Percentiles rank a stretch among this genome's conserved stretches.
Conservation (phyloP, 495 filamentous ascomycete genomes). For the Durotheca rogersii region DNA sequence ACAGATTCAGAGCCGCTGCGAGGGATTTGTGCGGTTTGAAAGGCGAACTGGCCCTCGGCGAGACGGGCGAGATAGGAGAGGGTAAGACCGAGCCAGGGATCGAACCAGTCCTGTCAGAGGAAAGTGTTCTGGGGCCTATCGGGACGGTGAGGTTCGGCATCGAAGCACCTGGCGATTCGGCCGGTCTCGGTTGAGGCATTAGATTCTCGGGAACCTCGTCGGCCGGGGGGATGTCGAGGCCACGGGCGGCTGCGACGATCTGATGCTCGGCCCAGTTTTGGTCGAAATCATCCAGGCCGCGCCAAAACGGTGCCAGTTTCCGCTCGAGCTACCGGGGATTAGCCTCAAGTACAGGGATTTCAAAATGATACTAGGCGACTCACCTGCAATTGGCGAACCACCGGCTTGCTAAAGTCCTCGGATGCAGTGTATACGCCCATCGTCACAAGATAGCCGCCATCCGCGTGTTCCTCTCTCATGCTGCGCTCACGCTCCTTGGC, state of each 20-base stretch:
- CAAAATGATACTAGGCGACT: constrained; percentile 28
- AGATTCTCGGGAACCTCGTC: constrained; percentile 77
- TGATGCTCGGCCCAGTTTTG: constrained; percentile 92
- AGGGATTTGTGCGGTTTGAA: constrained; percentile 78
- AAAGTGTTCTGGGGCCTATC: constrained; percentile 71
- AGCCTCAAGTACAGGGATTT: constrained; percentile 8
- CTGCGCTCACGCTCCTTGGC: constrained; percentile 86
- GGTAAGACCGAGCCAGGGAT: constrained; percentile 53
- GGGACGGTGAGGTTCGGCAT: constrained; percentile 67
- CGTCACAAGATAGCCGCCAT: constrained; percentile 93
- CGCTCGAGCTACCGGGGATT: constrained; percentile 74
- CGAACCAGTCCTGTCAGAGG: constrained; percentile 63
- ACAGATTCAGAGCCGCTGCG: constrained; percentile 71
- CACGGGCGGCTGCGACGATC: constrained; percentile 86
- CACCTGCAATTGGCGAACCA: constrained; percentile 93
- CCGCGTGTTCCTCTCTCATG: constrained; percentile 88
- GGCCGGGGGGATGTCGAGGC: constrained; percentile 77
- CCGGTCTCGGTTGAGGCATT: constrained; percentile 46
- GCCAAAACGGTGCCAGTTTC: constrained; percentile 91
- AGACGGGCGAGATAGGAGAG: constrained; percentile 55
- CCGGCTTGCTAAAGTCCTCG: constrained; percentile 89
- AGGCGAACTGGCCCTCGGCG: constrained; percentile 39
- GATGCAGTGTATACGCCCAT: constrained; percentile 87
- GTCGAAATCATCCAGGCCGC: constrained; percentile 84
- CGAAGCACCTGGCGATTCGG: constrained; percentile 36